phyloP scores from a whole-genome alignment of 768 basidiomycete genomes.

The Amanita muscaria region DNA sequence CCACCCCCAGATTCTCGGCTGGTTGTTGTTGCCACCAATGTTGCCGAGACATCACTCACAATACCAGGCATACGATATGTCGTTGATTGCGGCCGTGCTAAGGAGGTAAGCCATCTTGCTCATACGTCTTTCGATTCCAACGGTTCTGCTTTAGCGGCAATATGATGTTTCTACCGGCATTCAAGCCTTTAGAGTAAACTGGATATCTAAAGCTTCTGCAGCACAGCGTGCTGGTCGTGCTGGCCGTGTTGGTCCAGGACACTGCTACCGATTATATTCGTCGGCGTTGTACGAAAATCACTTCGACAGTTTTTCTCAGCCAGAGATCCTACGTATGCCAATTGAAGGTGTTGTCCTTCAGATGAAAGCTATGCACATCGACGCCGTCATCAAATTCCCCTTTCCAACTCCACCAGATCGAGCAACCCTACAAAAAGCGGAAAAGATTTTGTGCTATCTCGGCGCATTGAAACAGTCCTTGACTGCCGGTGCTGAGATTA shows the following conservation, averaged over 20 bases:
- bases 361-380: constrained; percentile 99
- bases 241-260: constrained; percentile 95
- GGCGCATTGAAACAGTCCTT: constrained; percentile 58
- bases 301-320: constrained; percentile 78
- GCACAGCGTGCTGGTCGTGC: constrained; percentile 93
- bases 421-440: constrained; percentile 64
- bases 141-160: constrained; percentile 46
- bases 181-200: constrained; percentile 85
- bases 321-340: constrained; percentile 92
- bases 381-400: constrained; percentile 93
- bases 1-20: constrained; percentile 78
- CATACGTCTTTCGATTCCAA: neutral
- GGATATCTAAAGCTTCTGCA: constrained; percentile 94
- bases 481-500: constrained; percentile 52
- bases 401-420: constrained; percentile 95
- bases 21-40: constrained; percentile 92
- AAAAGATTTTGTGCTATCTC: constrained; percentile 69
- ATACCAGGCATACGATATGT: constrained; percentile 98
- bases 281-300: constrained; percentile 91
- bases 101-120: constrained; percentile 56
- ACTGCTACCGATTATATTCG: constrained; percentile 96
- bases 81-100: constrained; percentile 92
- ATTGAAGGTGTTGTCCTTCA: constrained; percentile 95
- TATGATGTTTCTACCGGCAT: constrained; percentile 78
- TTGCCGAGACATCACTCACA: constrained; percentile 94